These are phyloP conservation scores for Venturiaceae sp. DNA, from an alignment of 2,329 filamentous ascomycete genomes.

Conservation along the genomic window DNA sequence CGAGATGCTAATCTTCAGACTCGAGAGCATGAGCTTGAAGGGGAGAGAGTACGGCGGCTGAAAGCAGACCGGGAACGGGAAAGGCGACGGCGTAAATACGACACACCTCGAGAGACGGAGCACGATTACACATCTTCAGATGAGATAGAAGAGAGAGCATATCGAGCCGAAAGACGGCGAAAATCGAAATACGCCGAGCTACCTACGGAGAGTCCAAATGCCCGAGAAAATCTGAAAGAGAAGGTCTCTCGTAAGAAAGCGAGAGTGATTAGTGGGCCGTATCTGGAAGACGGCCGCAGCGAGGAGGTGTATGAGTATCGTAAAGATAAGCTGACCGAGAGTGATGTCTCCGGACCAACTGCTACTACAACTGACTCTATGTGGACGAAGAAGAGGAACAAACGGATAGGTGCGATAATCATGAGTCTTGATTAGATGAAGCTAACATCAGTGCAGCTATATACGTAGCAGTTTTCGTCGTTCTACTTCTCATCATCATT, in stretches of 20 bases:
- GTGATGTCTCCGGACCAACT: slow-evolving; percentile 13
- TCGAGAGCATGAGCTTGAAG: slow-evolving; percentile 27
- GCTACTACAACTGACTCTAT: slow-evolving; percentile 29
- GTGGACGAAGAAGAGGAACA: slow-evolving; percentile 32
- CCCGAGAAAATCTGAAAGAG: not conserved
- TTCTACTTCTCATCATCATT: slow-evolving; percentile 36
- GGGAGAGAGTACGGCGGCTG: slow-evolving; percentile 22
- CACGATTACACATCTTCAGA: slow-evolving; percentile 10
- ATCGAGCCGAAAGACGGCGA: not conserved
- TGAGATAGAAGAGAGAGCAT: not conserved
- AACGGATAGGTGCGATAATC: slow-evolving; percentile 50
- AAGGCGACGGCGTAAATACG: slow-evolving; percentile 20
- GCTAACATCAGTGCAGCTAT: slow-evolving; percentile 22
- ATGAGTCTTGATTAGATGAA: slow-evolving; percentile 11
- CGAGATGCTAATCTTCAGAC: slow-evolving; percentile 4
- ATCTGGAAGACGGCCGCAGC: slow-evolving; percentile 33
- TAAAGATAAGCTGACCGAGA: slow-evolving; percentile 28
- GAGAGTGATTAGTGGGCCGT: slow-evolving; percentile 36
- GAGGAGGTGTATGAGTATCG: slow-evolving; percentile 29
- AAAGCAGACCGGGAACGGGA: slow-evolving; percentile 8
- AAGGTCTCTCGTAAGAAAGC: slow-evolving; percentile 19
- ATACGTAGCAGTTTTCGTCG: slow-evolving; percentile 25
- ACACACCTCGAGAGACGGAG: slow-evolving; percentile 14
- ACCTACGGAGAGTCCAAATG: slow-evolving; percentile 14
- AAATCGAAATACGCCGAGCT: slow-evolving; percentile 5